These are phyloP conservation scores for Syncephalastrum contaminatum DNA, from an alignment of 371 early-diverging fungal species.

Conservation along the genomic window DNA sequence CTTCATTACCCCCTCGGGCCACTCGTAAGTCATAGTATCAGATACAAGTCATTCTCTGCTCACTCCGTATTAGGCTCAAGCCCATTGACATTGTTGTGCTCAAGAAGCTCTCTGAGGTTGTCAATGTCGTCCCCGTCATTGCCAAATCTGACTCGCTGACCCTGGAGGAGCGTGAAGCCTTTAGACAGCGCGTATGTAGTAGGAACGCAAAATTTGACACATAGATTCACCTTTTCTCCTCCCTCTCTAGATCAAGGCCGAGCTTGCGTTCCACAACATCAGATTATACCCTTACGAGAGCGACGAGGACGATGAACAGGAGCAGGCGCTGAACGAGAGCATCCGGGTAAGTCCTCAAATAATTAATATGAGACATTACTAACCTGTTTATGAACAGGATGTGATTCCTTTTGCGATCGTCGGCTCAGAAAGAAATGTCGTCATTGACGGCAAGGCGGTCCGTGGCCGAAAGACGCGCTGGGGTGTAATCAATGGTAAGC, in stretches of 20 bases:
- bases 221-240: background rate
- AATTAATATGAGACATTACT: background rate
- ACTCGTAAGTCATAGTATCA: conserved; percentile 46
- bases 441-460: conserved; percentile 78
- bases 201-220: background rate
- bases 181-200: conserved; percentile 62
- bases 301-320: conserved; percentile 82
- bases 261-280: conserved; percentile 90
- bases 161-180: conserved; percentile 65
- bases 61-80: conserved; percentile 52
- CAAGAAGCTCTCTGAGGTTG: conserved; percentile 66
- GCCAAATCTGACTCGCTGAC: conserved; percentile 84
- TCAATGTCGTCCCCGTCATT: conserved; percentile 80
- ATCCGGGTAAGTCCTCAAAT: conserved; percentile 47
- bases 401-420: conserved; percentile 84
- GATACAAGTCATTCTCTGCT: background rate
- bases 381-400: conserved; percentile 34
- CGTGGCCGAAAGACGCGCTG: conserved; percentile 70
- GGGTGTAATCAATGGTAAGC: conserved; percentile 65
- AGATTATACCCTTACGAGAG: conserved; percentile 80
- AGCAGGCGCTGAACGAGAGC: conserved; percentile 67
- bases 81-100: conserved; percentile 75
- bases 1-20: conserved; percentile 71
- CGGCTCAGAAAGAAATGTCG: conserved; percentile 79
- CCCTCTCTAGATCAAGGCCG: conserved; percentile 72